phyloP scores from a whole-genome alignment of 192 early-diverging fungal species.

The Coemansia sp. region DNA sequence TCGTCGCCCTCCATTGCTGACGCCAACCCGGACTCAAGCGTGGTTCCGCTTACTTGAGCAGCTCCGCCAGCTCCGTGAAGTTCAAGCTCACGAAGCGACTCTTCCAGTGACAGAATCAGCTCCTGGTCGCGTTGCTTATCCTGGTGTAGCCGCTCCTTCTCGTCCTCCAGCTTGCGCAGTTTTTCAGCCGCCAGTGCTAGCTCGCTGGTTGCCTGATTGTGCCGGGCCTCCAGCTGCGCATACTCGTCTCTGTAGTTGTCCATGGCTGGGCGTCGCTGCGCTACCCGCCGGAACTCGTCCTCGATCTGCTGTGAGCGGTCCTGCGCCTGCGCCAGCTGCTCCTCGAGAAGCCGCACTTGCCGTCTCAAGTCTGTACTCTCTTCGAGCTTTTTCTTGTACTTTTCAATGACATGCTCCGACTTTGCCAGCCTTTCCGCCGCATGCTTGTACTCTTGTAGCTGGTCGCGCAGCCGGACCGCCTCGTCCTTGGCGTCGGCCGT shows the following conservation, averaged over 20 bases:
- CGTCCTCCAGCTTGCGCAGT: constrained; percentile 61
- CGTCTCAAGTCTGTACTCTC: constrained; percentile 80
- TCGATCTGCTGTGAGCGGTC: constrained; percentile 78
- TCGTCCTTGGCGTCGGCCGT: constrained; percentile 71
- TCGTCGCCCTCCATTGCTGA: constrained; percentile 42
- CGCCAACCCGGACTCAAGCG: constrained; percentile 34
- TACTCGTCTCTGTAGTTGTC: constrained; percentile 89
- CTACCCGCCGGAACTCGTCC: constrained; percentile 85
- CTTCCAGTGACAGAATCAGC: constrained; percentile 76
- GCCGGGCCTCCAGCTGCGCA: constrained; percentile 71
- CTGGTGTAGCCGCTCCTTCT: constrained; percentile 65
- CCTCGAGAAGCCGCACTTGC: constrained; percentile 77
- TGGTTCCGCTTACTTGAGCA: constrained; percentile 27
- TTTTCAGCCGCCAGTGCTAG: constrained; percentile 76
- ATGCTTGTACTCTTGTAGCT: constrained; percentile 90
- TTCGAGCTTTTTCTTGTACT: constrained; percentile 95
- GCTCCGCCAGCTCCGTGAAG: constrained; percentile 52
- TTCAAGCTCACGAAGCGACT: constrained; percentile 81
- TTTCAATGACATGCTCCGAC: constrained; percentile 92
- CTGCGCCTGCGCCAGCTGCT: constrained; percentile 70
- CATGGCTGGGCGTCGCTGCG: constrained; percentile 77
- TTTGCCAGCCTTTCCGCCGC: constrained; percentile 91
- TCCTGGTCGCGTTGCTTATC: constrained; percentile 74
- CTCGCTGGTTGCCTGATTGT: constrained; percentile 66
- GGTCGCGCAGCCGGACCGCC: constrained; percentile 74